phyloP scores from a whole-genome alignment of 139 green algal species.

The Pseudopediastrum boryanum region DNA sequence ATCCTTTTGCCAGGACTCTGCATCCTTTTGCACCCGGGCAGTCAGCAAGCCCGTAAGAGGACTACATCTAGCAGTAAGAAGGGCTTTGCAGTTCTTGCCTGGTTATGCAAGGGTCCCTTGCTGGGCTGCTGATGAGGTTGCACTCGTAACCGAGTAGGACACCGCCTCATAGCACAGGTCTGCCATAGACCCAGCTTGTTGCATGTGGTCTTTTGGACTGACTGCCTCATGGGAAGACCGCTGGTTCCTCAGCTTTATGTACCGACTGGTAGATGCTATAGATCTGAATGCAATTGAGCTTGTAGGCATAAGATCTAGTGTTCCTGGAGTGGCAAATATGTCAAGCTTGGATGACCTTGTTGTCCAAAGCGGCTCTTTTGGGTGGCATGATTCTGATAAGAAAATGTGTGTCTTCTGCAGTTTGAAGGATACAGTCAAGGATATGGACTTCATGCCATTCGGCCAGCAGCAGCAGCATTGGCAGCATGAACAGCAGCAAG shows the following conservation, averaged over 20 bases:
- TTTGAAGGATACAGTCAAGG: conserved; percentile 29
- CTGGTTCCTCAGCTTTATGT: neutral
- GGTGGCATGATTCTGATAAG: neutral
- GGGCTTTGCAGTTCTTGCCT: neutral
- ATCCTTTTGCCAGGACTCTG: neutral
- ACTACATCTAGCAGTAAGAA: no score
- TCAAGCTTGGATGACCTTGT: neutral
- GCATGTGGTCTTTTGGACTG: no score
- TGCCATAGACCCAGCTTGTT: no score
- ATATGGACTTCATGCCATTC: conserved; percentile 22
- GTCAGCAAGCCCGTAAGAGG: neutral
- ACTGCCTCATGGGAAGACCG: no score
- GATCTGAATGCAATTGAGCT: neutral
- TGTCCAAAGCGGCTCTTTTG: neutral
- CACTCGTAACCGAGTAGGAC: no score
- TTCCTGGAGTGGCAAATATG: neutral
- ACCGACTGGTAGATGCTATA: neutral
- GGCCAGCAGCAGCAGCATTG: neutral
- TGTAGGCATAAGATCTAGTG: neutral
- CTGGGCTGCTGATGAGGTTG: no score
- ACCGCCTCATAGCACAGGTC: no score
- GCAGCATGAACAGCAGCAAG: conserved; percentile 4
- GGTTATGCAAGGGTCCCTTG: neutral
- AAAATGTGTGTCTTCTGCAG: no score
- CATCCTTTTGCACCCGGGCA: neutral